Base-by-base conservation (phyloP, 805 yeast genomes). In the Sporopachydermia quercuum region DNA sequence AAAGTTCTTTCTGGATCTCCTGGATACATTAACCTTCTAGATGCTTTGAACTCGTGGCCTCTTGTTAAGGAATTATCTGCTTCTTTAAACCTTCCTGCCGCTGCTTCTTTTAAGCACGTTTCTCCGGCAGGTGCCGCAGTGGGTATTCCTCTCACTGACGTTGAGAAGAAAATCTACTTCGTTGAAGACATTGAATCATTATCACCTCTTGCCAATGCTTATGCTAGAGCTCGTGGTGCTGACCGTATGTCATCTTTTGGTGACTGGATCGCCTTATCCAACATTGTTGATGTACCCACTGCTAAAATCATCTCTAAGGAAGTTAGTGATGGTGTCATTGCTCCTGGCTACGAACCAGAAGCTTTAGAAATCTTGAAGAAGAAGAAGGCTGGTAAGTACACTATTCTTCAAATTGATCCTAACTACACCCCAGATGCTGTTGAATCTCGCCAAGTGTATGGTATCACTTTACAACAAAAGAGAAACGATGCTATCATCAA, bases 191-290 rank as follows among this genome's bases (percentile, higher is more conserved):
- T 89, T 55, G 94, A 84, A 63, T 84, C 87, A 70, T 69, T 91
- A 59, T 84, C 96, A 8, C 97, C 98, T 42, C 71, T 91, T 57
- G 98, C 98, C 47, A 81, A 82, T 57, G 98, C 98, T 43, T 91
- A 91, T 56, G 98, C 98, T 33, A 83, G 97, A 67, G 98, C 98
- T 42, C 83, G 98, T 65, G 98, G 98, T 62, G 98, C 98, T 50
- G 98, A 91, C 66, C 80, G 98, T 74, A 91, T 91, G 98, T 87
- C 96, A 4, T 83, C 95, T 11, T 91, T 91, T 59, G 98, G 98
- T 58, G 98, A 91, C 65, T 91, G 86, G 71, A 91, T 91, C 55
- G 98, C 98, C 37, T 71, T 91, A 48, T 86, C 96, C 45, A 89
- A 89, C 71, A 83, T 82, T 62, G 98, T 91, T 50, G 98, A 91